These are phyloP conservation scores for Pecoramyces ruminantium DNA, from an alignment of 192 early-diverging fungal genomes.

Conservation along the genomic window DNA sequence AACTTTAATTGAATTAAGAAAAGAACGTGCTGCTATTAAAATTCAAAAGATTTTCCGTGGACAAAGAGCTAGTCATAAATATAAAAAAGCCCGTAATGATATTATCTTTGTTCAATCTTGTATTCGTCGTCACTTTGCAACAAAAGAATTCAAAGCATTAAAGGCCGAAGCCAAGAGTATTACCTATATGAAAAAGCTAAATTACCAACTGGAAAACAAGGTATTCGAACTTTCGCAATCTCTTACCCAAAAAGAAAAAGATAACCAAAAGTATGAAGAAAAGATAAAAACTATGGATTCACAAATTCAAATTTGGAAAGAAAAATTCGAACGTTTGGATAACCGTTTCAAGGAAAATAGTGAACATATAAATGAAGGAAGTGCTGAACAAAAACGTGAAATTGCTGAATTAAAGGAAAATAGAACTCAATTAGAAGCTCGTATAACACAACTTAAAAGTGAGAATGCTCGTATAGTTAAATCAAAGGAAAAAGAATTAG, in stretches of 20 bases:
- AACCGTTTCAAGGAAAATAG: slow-evolving; percentile 1
- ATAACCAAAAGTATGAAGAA: slow-evolving; percentile 38
- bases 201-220: slow-evolving; percentile 88
- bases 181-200: slow-evolving; percentile 82
- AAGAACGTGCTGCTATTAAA: slow-evolving; percentile 47
- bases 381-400: background rate
- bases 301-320: slow-evolving; percentile 46
- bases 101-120: slow-evolving; percentile 71
- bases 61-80: slow-evolving; percentile 19
- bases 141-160: slow-evolving; percentile 42
- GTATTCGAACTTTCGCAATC: slow-evolving; percentile 83
- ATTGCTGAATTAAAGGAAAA: background rate
- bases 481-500: no score
- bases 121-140: slow-evolving; percentile 53
- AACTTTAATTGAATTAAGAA: slow-evolving; percentile 31
- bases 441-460: no score
- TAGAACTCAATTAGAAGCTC: background rate
- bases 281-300: slow-evolving; percentile 40
- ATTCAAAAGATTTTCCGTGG: slow-evolving; percentile 66
- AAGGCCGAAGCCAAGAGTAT: slow-evolving; percentile 78
- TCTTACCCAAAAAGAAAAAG: slow-evolving; percentile 45
- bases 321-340: slow-evolving; percentile 52
- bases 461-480: no score
- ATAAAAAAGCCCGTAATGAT: slow-evolving; percentile 24
- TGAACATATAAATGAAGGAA: background rate